Conservation (phyloP, 805 yeast genomes). For the Nakazawaea populi region DNA sequence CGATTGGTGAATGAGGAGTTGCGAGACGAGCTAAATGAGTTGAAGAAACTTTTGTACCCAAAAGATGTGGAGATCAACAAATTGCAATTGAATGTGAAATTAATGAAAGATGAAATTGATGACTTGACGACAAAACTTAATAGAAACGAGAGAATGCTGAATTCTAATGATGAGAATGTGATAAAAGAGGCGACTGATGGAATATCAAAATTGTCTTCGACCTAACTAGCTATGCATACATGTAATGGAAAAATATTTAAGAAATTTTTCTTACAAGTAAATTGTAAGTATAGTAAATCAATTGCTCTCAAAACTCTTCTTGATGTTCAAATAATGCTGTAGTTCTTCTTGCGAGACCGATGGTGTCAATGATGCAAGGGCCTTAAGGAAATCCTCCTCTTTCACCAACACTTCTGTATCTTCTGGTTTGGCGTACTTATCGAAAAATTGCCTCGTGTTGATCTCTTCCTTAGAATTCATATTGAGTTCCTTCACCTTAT, state of each 20-base stretch:
- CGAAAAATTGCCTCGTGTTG: constrained; percentile 87
- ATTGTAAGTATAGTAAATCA: not conserved
- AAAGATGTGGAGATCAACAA: constrained; percentile 7
- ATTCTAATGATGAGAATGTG: not conserved
- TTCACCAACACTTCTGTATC: constrained; percentile 68
- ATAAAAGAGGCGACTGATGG: not conserved
- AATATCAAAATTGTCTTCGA: not conserved
- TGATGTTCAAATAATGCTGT: constrained; percentile 72
- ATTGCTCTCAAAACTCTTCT: constrained; percentile 63
- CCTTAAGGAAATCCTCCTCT: constrained; percentile 71
- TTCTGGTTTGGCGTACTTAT: constrained; percentile 58
- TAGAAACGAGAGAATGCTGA: too few species aligned
- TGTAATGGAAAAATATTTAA: too few species aligned
- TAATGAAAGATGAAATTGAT: constrained; percentile 15
- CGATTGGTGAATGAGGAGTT: not conserved
- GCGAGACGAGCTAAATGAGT: not conserved
- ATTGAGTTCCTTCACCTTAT: constrained; percentile 51
- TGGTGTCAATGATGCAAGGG: constrained; percentile 67
- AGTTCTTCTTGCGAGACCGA: constrained; percentile 87
- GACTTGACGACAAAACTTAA: constrained; percentile 15
- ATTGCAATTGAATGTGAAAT: not conserved
- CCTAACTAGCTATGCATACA: too few species aligned
- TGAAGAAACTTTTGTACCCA: not conserved
- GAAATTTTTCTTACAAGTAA: too few species aligned
- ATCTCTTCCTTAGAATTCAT: constrained; percentile 28